Base-by-base conservation (phyloP, 169 alveolate species). In the Plasmodium yoelii region DNA sequence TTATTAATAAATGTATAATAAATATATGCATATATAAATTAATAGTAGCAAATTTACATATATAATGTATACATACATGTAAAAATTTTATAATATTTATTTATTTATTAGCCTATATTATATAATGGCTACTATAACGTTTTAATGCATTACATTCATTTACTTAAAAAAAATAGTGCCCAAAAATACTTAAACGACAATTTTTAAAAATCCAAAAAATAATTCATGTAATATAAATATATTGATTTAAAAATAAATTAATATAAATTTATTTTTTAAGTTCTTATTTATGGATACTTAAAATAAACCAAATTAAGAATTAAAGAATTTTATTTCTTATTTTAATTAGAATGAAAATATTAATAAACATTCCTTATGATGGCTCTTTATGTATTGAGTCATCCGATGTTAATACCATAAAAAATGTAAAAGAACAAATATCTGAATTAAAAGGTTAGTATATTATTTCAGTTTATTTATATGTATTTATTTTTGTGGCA, bases 331-430 rank as follows among this genome's bases (percentile, higher is more conserved):
- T 56, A 15, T 77, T 77, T 46, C 49, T 22, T 60, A 73, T 42
- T 73, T 77, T 64, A 26, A 44, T n/a, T 34, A 75, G 42, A 24
- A 77, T 77, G 90, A 60, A 67, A 56, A 69, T 82, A 42, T 18
- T 82, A 34, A 69, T 82, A 44, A 82, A 82, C 19, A 82, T 82
- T 51, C 90, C 90, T 28, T 60, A 69, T 82, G 90, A 82, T 82
- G 90, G 69, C 64, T 82, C 90, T 5, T 65, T 82, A 68, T 68
- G 86, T 82, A 68, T 82, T 67, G 90, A 82, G 86, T 82, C 90
- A 82, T 82, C 65, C 34, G n/a, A 69, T 47, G 72, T 68, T 26
- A 55, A 44, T 55, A 82, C 71, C 70, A 69, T 82, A 67, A 82
- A 68, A 46, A 22, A 82, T 65, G 82, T 82, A n/a, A 82, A 82